Evolutionary conservation across 169 alveolate species (phyloP), one percentile per base, ranked within the genome.

Genomic region (Plasmodium billcollinsi): DNA sequence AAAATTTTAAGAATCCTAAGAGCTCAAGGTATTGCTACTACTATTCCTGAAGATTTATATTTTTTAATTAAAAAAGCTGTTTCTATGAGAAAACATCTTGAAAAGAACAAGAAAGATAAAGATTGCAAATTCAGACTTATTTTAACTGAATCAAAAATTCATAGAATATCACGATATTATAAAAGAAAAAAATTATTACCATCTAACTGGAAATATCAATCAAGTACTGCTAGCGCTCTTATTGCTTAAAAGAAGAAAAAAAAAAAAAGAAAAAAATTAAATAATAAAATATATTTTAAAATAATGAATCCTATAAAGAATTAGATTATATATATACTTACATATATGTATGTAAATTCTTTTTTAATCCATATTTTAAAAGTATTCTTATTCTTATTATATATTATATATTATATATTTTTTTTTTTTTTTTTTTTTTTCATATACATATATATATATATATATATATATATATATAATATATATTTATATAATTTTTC

Each of bases 31-130:
- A 89, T 98, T 75, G 99, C 99, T 73, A 99, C 99, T 56, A 97
- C 97, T 88, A 96, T 99, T 91, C 99, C 99, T 21, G 99, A 99
- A 96, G 99, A 99, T 93, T 95, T 99, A 65, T 98, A 99, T 96
- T 97, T 96, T 95, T 92, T 99, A 94, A 98, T 99, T 92, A 99
- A 98, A 96, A 98, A 98, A 94, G 99, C 99, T 15, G 99, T 98
- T 88, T 91, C 99, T 62, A 97, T 99, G 94, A 98, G 99, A 92
- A 99, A 98, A 97, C 99, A 99, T 91, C 91, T 99, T 93, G 99
- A 98, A 97, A 96, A 95, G 92, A 97, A 95, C 95, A 95, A 98
- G 94, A 98, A 97, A 95, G 99, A 98, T 95, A 97, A 94, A 91
- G 99, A 98, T 93, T 95, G 98, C 93, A 98, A 98, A 96, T 99